phyloP scores from a whole-genome alignment of 2,329 filamentous ascomycete species.

The Didymellaceae sp. region DNA sequence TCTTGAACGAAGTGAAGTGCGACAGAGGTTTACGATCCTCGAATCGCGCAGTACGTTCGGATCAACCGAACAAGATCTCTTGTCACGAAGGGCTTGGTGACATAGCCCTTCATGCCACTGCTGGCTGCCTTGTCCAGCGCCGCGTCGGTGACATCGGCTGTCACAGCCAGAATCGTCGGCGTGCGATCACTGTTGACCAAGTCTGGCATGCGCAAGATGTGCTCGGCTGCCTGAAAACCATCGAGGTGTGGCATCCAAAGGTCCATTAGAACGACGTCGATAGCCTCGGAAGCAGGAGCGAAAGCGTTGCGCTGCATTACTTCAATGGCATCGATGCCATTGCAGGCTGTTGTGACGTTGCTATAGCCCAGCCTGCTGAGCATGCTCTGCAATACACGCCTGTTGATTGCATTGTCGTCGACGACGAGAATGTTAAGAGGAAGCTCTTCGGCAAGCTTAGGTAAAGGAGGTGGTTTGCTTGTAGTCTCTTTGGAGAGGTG shows the following conservation, averaged over 20 bases:
- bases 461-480: constrained; percentile 26
- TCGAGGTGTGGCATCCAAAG: constrained; percentile 80
- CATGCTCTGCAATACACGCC: constrained; percentile 70
- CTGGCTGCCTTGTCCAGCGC: constrained; percentile 65
- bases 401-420: constrained; percentile 76
- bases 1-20: constrained; percentile 13
- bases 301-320: constrained; percentile 58
- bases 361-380: constrained; percentile 71
- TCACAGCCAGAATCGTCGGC: constrained; percentile 66
- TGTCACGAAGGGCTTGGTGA: constrained; percentile 72
- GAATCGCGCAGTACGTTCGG: constrained; percentile 51
- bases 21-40: constrained; percentile 7
- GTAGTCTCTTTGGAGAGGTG: constrained; percentile 34
- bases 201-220: constrained; percentile 62
- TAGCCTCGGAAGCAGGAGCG: constrained; percentile 41
- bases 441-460: constrained; percentile 62
- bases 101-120: constrained; percentile 71
- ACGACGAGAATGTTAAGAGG: constrained; percentile 73
- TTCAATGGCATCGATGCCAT: constrained; percentile 71
- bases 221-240: constrained; percentile 71
- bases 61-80: constrained; percentile 68
- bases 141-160: constrained; percentile 70
- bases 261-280: constrained; percentile 75
- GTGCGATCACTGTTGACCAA: constrained; percentile 39
- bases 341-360: constrained; percentile 68